Conservation (phyloP, 495 filamentous ascomycete species). For the Podospora didyma region DNA sequence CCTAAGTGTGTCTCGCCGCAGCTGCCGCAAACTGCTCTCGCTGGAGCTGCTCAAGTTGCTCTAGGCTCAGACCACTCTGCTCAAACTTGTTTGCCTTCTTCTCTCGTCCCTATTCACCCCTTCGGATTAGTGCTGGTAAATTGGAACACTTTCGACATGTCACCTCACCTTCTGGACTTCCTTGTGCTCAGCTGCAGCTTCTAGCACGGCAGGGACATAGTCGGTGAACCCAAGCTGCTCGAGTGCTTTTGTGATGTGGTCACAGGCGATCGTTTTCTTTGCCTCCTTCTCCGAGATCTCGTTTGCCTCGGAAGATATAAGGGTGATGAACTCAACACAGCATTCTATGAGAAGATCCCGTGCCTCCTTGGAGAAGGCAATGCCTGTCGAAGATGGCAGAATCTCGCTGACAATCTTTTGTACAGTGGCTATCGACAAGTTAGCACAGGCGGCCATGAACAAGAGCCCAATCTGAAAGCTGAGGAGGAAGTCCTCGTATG, state of each 20-base stretch:
- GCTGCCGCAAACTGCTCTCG: conserved; percentile 87
- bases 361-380: conserved; percentile 86
- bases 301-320: conserved; percentile 95
- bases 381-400: conserved; percentile 59
- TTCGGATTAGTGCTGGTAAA: conserved; percentile 9
- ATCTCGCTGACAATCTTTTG: conserved; percentile 98
- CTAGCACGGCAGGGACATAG: conserved; percentile 80
- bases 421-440: conserved; percentile 68
- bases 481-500: neutral
- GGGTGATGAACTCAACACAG: conserved; percentile 98
- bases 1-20: conserved; percentile 41
- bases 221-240: conserved; percentile 86
- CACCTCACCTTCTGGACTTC: conserved; percentile 78
- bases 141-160: neutral
- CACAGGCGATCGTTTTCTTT: conserved; percentile 97
- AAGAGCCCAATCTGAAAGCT: neutral
- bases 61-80: conserved; percentile 82
- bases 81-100: conserved; percentile 97
- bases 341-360: conserved; percentile 95
- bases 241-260: conserved; percentile 92
- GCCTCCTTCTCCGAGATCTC: conserved; percentile 97
- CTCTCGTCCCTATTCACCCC: conserved; percentile 67
- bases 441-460: conserved; percentile 1
- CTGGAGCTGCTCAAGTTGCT: conserved; percentile 83
- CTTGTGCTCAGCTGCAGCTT: conserved; percentile 87